Conservation (phyloP, 495 filamentous ascomycete genomes). For the Acidiella bohemica region DNA sequence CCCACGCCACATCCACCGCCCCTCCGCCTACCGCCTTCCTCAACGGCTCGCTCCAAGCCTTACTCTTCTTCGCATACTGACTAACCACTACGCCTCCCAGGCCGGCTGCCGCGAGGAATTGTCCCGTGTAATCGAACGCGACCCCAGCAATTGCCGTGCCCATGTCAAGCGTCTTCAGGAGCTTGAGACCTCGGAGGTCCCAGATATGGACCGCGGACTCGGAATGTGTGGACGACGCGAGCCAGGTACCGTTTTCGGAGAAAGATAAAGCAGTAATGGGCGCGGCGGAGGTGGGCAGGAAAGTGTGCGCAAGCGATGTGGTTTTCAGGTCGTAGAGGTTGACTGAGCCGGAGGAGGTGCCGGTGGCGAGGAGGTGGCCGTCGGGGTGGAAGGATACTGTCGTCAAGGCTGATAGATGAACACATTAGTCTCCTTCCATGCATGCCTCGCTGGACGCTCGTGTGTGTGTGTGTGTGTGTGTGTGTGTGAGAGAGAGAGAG, state of each 20-base stretch:
- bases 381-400: conserved; percentile 86
- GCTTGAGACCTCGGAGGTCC: conserved; percentile 72
- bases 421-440: no score
- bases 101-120: conserved; percentile 76
- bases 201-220: conserved; percentile 70
- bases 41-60: conserved; percentile 80
- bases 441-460: no score
- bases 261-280: conserved; percentile 66
- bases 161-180: conserved; percentile 68
- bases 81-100: conserved; percentile 72
- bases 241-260: conserved; percentile 95
- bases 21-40: conserved; percentile 56
- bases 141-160: conserved; percentile 59
- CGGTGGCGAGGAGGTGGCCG: conserved; percentile 81
- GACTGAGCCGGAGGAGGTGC: conserved; percentile 60
- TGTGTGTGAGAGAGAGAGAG: no score
- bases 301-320: conserved; percentile 56
- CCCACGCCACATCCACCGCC: conserved; percentile 67
- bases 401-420: conserved; percentile 67
- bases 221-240: conserved; percentile 62
- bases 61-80: conserved; percentile 68
- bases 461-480: no score
- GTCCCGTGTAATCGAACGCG: conserved; percentile 87
- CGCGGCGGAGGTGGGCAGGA: conserved; percentile 31
- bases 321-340: conserved; percentile 75